Conservation (phyloP, 169 alveolate genomes). For the Plasmodium coatneyi region DNA sequence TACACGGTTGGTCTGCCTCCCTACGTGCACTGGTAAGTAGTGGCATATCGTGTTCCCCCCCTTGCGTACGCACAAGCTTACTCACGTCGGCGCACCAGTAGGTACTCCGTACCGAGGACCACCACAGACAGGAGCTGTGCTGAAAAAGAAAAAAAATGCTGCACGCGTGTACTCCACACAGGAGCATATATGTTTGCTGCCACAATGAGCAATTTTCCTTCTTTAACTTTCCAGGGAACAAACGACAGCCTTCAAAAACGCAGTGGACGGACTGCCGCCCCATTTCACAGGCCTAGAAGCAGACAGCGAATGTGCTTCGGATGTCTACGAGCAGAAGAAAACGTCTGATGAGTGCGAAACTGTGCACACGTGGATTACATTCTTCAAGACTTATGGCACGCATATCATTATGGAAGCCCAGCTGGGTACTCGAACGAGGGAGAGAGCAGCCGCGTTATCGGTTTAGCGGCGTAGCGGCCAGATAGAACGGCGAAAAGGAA, state of each 20-base stretch:
- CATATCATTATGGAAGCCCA: slow-evolving; percentile 85
- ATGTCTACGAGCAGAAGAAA: slow-evolving; percentile 78
- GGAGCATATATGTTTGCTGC: neutral
- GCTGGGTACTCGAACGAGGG: slow-evolving; percentile 77
- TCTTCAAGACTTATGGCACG: slow-evolving; percentile 86
- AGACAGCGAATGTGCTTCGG: slow-evolving; percentile 79
- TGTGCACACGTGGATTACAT: slow-evolving; percentile 84
- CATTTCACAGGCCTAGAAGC: slow-evolving; percentile 77
- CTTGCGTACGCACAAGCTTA: neutral
- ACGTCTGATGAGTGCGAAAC: slow-evolving; percentile 75
- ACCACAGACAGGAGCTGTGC: neutral
- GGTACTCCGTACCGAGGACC: neutral
- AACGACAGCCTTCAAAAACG: slow-evolving; percentile 79
- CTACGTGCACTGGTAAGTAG: slow-evolving; percentile 59
- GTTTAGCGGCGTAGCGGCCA: neutral
- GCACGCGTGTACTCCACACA: neutral
- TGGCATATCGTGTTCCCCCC: neutral
- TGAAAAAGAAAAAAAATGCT: neutral
- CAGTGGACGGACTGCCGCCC: slow-evolving; percentile 81
- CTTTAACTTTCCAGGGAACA: slow-evolving; percentile 63
- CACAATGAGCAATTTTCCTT: slow-evolving; percentile 1
- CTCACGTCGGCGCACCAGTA: neutral
- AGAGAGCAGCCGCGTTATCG: neutral
- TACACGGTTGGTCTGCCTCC: slow-evolving; percentile 87
- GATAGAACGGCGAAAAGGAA: neutral